Conservation (phyloP, 139 green algal species). For the Micractinium conductrix region DNA sequence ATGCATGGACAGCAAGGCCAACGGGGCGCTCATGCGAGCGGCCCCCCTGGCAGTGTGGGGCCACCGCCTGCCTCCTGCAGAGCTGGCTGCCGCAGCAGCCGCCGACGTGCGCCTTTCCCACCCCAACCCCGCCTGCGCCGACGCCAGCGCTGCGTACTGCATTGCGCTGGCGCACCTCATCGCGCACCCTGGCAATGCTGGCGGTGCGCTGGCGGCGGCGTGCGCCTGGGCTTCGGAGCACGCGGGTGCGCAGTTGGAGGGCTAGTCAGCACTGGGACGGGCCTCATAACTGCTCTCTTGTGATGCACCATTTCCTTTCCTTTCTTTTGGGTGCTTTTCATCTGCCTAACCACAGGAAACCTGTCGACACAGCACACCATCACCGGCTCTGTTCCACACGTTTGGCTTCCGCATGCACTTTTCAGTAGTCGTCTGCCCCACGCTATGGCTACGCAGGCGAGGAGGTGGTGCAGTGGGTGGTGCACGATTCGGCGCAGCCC, state of each 20-base stretch:
- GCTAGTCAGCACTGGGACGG: too few species aligned
- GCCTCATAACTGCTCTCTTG: too few species aligned
- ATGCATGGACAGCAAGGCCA: constrained; percentile 12
- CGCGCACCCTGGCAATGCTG: constrained; percentile 34
- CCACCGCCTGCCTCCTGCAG: background rate
- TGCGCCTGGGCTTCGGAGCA: constrained; percentile 26
- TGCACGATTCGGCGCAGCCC: constrained; percentile 9
- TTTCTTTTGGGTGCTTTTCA: too few species aligned
- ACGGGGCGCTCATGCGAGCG: constrained; percentile 13
- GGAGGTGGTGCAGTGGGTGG: constrained; percentile 21
- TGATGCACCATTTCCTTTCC: too few species aligned
- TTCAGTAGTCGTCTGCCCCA: too few species aligned
- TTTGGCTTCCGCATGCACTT: too few species aligned
- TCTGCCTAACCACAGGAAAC: too few species aligned
- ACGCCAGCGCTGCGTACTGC: constrained; percentile 56
- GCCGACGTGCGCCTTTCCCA: background rate
- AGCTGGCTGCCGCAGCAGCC: background rate
- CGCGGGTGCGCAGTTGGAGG: background rate
- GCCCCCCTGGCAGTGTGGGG: constrained; percentile 17
- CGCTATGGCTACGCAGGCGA: background rate
- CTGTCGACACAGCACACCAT: too few species aligned
- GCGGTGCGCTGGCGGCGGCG: constrained; percentile 38
- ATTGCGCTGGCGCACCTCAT: constrained; percentile 59
- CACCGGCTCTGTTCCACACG: too few species aligned
- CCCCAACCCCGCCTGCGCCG: constrained; percentile 8